Conservation (phyloP, 176 grass and related monocot genomes). For the Pontederia crassipes region DNA sequence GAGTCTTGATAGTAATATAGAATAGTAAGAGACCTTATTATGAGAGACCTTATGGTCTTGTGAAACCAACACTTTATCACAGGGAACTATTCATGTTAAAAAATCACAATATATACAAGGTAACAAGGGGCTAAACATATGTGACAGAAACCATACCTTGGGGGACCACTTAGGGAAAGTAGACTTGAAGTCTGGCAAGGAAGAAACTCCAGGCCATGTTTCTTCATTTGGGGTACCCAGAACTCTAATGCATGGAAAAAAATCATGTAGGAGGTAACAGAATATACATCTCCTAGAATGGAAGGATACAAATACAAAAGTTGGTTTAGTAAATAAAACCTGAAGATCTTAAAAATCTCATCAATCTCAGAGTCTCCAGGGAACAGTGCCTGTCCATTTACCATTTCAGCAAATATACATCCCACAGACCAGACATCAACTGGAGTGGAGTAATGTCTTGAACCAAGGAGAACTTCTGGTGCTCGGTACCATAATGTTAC, state of each 20-base stretch:
- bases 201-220: slow-evolving; percentile 71
- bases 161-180: slow-evolving; percentile 68
- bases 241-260: slow-evolving; percentile 31
- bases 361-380: slow-evolving; percentile 95
- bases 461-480: slow-evolving; percentile 88
- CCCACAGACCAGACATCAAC: slow-evolving; percentile 93
- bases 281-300: slow-evolving; percentile 8
- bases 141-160: slow-evolving; percentile 28
- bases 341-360: slow-evolving; percentile 93
- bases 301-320: neutral
- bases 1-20: too few relatives aligned
- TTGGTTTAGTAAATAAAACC: slow-evolving; percentile 25
- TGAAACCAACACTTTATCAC: too few relatives aligned
- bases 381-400: slow-evolving; percentile 66
- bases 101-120: slow-evolving; percentile 3
- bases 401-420: slow-evolving; percentile 98
- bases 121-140: neutral
- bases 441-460: slow-evolving; percentile 81
- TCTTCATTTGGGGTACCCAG: slow-evolving; percentile 79
- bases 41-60: too few relatives aligned
- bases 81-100: neutral
- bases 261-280: neutral
- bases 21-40: too few relatives aligned
- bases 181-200: slow-evolving; percentile 84
- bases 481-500: slow-evolving; percentile 93